These are phyloP conservation scores for Saccharomycopsis selenospora DNA, from an alignment of 805 yeast genomes.

Conservation along the genomic window DNA sequence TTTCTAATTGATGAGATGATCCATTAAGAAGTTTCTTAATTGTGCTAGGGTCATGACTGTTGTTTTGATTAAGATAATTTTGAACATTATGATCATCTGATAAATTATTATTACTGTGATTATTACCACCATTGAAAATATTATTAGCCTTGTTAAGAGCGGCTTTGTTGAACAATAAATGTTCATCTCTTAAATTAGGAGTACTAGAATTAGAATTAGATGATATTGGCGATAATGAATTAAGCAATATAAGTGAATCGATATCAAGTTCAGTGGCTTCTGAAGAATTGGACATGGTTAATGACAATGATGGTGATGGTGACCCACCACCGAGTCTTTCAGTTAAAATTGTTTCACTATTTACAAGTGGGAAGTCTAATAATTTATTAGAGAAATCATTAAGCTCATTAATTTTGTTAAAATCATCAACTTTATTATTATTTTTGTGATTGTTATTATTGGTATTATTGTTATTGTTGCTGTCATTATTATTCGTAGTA, in stretches of 20 bases:
- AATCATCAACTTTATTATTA: slow-evolving; percentile 6
- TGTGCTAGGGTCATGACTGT: slow-evolving; percentile 11
- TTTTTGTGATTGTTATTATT: not conserved
- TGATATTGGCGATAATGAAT: slow-evolving; percentile 14
- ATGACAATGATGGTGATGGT: slow-evolving; percentile 16
- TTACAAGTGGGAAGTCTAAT: not conserved
- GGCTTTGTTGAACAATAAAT: not conserved
- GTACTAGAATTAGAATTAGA: not conserved
- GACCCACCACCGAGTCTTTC: slow-evolving; percentile 8
- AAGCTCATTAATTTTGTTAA: slow-evolving; percentile 2
- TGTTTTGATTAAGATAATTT: slow-evolving; percentile 10
- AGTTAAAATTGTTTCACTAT: not conserved
- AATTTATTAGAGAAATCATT: not conserved
- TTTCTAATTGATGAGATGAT: slow-evolving; percentile 9
- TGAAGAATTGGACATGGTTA: slow-evolving; percentile 15
- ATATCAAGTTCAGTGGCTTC: slow-evolving; percentile 18
- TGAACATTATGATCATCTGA: slow-evolving; percentile 2
- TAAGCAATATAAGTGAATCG: slow-evolving; percentile 9
- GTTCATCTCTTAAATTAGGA: not conserved
- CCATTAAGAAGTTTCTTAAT: slow-evolving; percentile 9
- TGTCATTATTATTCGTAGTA: not conserved
- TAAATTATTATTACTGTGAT: not conserved
- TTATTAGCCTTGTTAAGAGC: not conserved
- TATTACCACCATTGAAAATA: not conserved
- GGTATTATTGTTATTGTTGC: not conserved